Evolutionary conservation across 1,139 yeast genomes (phyloP), one percentile per base, ranked within the genome.

Genomic region (Taphrina pruni): DNA sequence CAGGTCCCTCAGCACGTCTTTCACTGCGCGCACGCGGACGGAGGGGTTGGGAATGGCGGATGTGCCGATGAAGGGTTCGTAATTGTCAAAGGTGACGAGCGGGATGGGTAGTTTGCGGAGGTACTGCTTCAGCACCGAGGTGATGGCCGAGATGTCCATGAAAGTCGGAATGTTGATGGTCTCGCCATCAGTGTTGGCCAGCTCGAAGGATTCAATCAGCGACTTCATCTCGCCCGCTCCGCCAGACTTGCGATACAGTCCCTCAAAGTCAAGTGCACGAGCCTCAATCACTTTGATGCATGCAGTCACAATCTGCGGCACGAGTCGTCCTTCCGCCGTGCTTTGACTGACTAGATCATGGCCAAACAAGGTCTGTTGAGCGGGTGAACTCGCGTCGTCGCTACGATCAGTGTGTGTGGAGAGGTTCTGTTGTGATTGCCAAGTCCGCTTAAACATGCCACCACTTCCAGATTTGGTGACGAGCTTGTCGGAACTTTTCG

Each of bases 241-340:
- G 1, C 98, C 99, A 32, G 96, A 89, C 73, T 93, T 89, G 74
- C 99, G 84, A 79, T 94, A 94, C 52, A 94, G 84, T 6, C 99
- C 99, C 78, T 93, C 98, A 54, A 83, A 80, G 61, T 83, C 86
- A 74, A 90, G 77, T 9, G 96, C 93, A 72, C 92, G 81, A 56
- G 77, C 76, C 78, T 93, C 97, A 64, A 94, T 91, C 75, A 89
- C 96, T 50, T 81, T 80, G n/a, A 92, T 79, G 79, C 97, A 91
- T 70, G 87, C 82, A 12, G 88, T 81, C 12, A 94, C 84, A 56
- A 94, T 85, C 72, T 86, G 78, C 6, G 99, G 99, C 9, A 91
- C 83, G 3, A 77, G 73, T 32, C 84, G 81, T 21, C 84, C 83
- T 76, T 94, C 98, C 72, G 79, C 83, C 20, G 80, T 80, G 8